Percentiles rank a stretch among this genome's conserved stretches.
These are phyloP conservation scores for Pseudonitzschia delicatissima DNA, from an alignment of 108 stramenopile species.

Conservation along the genomic window DNA sequence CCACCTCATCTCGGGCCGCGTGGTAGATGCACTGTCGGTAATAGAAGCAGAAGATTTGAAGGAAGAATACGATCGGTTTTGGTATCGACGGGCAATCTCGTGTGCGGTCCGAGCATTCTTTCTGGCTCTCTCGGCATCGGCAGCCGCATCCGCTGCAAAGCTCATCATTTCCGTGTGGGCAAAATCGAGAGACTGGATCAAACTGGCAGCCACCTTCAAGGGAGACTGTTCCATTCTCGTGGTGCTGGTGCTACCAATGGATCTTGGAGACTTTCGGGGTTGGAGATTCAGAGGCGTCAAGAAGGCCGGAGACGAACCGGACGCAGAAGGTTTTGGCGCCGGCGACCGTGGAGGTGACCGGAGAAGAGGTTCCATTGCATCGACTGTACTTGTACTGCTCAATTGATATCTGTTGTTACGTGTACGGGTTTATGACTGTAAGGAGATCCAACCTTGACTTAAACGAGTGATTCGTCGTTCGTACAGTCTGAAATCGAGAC, in stretches of 20 bases:
- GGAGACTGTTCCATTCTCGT: conserved; percentile 3
- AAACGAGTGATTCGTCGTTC: too few relatives aligned
- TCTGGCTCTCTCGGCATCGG: conserved; percentile 65
- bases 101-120: conserved; percentile 67
- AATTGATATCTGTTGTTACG: too few relatives aligned
- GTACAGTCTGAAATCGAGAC: too few relatives aligned
- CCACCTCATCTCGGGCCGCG: conserved; percentile 1
- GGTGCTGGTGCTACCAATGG: background rate
- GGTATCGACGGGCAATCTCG: conserved; percentile 66
- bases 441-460: too few relatives aligned
- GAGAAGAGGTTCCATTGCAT: too few relatives aligned
- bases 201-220: conserved; percentile 56
- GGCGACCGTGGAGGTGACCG: too few relatives aligned
- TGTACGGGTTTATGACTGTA: too few relatives aligned
- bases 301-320: too few relatives aligned
- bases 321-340: too few relatives aligned
- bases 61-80: conserved; percentile 27
- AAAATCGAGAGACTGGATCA: conserved; percentile 66
- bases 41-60: conserved; percentile 2
- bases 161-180: conserved; percentile 55
- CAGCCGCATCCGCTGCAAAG: conserved; percentile 45
- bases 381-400: too few relatives aligned
- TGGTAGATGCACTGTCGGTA: background rate
- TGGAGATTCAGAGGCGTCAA: too few relatives aligned
- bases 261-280: too few relatives aligned